phyloP scores from a whole-genome alignment of 108 stramenopile species.

The Thalassiosira profunda region DNA sequence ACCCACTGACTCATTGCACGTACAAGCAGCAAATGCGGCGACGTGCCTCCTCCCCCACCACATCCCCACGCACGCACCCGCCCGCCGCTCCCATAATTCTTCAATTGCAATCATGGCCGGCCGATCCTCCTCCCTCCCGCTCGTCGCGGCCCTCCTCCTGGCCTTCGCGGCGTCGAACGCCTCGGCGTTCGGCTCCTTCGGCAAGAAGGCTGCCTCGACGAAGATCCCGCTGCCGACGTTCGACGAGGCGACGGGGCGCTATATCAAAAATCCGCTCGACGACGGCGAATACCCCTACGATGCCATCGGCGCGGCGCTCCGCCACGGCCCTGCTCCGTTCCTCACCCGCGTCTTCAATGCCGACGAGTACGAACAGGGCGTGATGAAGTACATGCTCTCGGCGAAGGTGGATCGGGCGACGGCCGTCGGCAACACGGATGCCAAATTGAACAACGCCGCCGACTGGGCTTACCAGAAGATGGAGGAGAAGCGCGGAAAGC shows the following conservation, averaged over 20 bases:
- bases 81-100: neutral
- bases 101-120: no score
- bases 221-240: conserved; percentile 47
- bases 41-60: no score
- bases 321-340: conserved; percentile 61
- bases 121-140: neutral
- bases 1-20: no score
- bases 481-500: conserved; percentile 60
- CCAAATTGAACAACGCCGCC: conserved; percentile 60
- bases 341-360: conserved; percentile 47
- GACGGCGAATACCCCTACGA: conserved; percentile 61
- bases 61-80: neutral
- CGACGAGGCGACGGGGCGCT: conserved; percentile 41
- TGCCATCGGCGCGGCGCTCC: conserved; percentile 55
- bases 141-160: neutral
- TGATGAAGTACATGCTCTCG: conserved; percentile 60
- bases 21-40: no score
- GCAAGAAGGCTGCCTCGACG: neutral
- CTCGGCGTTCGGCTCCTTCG: conserved; percentile 23
- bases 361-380: conserved; percentile 62
- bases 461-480: conserved; percentile 79
- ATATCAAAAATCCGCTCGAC: conserved; percentile 37
- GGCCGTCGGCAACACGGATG: conserved; percentile 67
- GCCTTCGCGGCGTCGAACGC: conserved; percentile 11
- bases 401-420: conserved; percentile 39